Evolutionary conservation across 768 basidiomycete species (phyloP), one percentile per base, ranked within the genome.

Genomic region (Lactifluus hygrophoroides): DNA sequence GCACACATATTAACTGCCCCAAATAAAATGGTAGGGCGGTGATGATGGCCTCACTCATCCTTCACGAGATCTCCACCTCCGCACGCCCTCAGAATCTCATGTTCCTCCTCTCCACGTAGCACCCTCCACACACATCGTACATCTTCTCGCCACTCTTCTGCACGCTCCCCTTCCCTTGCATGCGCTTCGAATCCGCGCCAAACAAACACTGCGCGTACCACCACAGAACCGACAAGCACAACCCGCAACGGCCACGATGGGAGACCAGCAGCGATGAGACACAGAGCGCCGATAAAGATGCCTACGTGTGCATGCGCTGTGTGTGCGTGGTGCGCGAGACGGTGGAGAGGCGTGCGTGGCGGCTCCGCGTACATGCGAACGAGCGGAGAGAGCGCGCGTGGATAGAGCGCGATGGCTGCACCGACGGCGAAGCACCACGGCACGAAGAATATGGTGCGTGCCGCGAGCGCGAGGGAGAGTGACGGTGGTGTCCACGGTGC

Each of bases 241-340:
- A 23, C 50, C 1, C 60, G 56, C n/a, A 58, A 17, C 9, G 19
- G 16, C 48, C 51, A 49, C 1, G 11, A n/a, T 2, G 56, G 54
- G 2, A 56, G 30, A 17, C 30, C 35, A 0, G 42, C 34, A 0
- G n/a, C 37, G 8, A 30, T 7, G 47, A 59, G 34, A 25, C 2
- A 17, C 14, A 64, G n/a, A 6, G 19, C 44, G 30, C 51, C 59
- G 14, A 45, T 38, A 44, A 62, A 64, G 14, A 62, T 61, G 30
- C 52, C 56, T 23, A 55, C 34, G 54, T 62, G 60, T 3, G 56
- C 48, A 21, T n/a, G 46, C 9, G 63, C 60, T 7, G 53, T 51
- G 45, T 64, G 60, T 21, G 60, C 60, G 52, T 64, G 61, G 50
- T 57, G 46, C 44, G 60, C 63, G 49, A 64, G 63, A 14, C 63